These are phyloP conservation scores for Cryptosporidium ubiquitum DNA, from an alignment of 169 alveolate genomes.

Conservation along the genomic window DNA sequence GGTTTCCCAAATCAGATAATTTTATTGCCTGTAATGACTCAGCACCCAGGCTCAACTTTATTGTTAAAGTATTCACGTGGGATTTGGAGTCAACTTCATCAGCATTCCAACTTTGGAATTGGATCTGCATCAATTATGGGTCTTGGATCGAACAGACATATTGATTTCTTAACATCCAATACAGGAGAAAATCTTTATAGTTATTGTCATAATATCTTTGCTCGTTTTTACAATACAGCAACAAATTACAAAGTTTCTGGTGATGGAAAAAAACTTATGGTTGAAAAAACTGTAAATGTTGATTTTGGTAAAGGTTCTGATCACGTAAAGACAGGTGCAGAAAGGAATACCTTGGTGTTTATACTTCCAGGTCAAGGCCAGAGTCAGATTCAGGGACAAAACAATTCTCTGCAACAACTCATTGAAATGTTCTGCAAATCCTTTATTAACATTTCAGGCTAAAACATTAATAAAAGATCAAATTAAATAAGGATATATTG, in stretches of 20 bases:
- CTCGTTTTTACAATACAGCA: background rate
- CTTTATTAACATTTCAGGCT: background rate
- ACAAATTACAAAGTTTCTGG: background rate
- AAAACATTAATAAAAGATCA: background rate
- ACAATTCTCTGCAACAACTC: background rate
- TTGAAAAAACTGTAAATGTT: background rate
- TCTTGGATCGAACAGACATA: background rate
- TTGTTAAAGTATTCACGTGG: background rate
- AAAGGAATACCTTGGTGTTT: background rate
- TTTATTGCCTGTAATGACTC: background rate
- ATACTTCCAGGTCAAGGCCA: background rate
- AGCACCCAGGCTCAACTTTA: background rate
- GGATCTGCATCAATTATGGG: slow-evolving; percentile 38
- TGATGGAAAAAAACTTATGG: background rate
- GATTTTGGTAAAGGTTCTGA: background rate
- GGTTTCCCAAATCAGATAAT: slow-evolving; percentile 1
- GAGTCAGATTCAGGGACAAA: background rate
- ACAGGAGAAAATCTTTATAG: background rate
- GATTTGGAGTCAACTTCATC: background rate
- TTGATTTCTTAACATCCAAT: background rate
- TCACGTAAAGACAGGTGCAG: background rate
- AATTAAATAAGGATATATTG: background rate
- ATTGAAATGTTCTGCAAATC: slow-evolving; percentile 13
- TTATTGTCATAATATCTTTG: background rate
- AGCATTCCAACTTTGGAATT: slow-evolving; percentile 13